Evolutionary conservation across 2,329 filamentous ascomycete species (phyloP), one percentile per base, ranked within the genome.

Genomic region (Stachybotrys chartarum): DNA sequence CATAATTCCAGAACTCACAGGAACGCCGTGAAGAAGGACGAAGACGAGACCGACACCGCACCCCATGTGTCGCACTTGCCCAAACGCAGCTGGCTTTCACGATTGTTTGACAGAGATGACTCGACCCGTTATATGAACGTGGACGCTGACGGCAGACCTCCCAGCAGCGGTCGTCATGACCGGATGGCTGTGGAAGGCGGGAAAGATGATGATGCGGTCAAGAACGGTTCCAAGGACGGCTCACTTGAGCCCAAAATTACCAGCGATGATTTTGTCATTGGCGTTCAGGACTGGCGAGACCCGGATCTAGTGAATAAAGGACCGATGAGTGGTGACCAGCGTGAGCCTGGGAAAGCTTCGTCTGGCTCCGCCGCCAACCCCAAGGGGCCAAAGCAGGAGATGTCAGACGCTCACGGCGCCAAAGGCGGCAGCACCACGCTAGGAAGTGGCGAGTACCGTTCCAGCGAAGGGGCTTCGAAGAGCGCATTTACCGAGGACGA

Each of bases 241-340:
- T 55, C 66, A 2, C 45, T 51, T 14, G 50, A 53, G 30, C 53
- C 56, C 14, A 57, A 42, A 42, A 42, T 42, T 6, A 59, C 46
- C 11, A 42, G 56, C 70, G 75, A 50, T 67, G 82, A 80, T 55
- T 93, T 92, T 66, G 80, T 88, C 49, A 92, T 93, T 63, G 90
- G 89, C n/a, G 84, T 91, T 12, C 88, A 94, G 61, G 90, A 94
- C 66, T 93, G 90, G 90, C 82, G 89, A 61, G 90, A 94, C 67
- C 87, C 88, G 6, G 88, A 91, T 31, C 56, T 66, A 52, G 59
- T 66, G 24, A 63, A 66, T 57, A 74, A 72, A 30, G 44, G 55
- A 2, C 39, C 31, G 39, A n/a, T 44, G 16, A 51, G 14, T 7
- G 10, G 42, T 18, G 57, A 55, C 18, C 50, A 53, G 18, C 55